Base-by-base conservation (phyloP, 2,329 filamentous ascomycete species). In the Calonectria pteridis region DNA sequence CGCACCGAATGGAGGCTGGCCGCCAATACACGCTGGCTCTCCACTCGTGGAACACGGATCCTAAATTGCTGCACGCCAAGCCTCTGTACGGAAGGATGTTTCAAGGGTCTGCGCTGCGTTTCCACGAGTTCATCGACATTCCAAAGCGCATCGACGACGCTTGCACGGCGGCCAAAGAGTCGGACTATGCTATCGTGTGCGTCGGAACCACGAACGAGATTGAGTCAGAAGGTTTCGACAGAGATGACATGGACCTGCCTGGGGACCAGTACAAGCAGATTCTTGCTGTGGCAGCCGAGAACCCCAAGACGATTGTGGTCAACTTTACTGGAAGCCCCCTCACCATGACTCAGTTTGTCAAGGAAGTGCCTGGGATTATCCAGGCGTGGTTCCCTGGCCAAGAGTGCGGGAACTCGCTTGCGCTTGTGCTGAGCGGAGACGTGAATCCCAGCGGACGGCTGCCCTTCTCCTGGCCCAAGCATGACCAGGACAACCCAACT, bases 311-410 rank as follows among this genome's bases (percentile, higher is more conserved):
- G 7, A 87, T 90, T 4, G 87, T 93, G 9, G 88, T 92, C 6
- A 89, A 92, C 77, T 91, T 92, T 63, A 91, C 91, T 0, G 91
- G 91, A 55, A 91, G 91, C 0, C 90, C 91, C 4, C 84, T 90
- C 13, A 85, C 85, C 11, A 50, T 73, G 1, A 87, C 91, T 87
- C 89, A 89, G 0, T 91, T 89, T 89, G 83, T 86, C 4, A 79
- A 84, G 50, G 80, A 85, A 37, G 86, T 92, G 28, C 89, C 89
- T 9, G 91, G 89, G 16, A 88, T 93, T 55, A 77, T 93, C 6
- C 91, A 89, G 79, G 89, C 90, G 18, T 93, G 91, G 91, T 93
- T 93, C 78, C 90, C 91, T 70, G 92, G 92, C 7, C 91, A 93
- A 78, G 92, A 94, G 83, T 89, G 89, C 43, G 92, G 92, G 3